Percentiles rank a stretch among this genome's conserved stretches.
Evolutionary conservation across 345 rosid genomes (phyloP).

Genomic region (Lepidium africanum): DNA sequence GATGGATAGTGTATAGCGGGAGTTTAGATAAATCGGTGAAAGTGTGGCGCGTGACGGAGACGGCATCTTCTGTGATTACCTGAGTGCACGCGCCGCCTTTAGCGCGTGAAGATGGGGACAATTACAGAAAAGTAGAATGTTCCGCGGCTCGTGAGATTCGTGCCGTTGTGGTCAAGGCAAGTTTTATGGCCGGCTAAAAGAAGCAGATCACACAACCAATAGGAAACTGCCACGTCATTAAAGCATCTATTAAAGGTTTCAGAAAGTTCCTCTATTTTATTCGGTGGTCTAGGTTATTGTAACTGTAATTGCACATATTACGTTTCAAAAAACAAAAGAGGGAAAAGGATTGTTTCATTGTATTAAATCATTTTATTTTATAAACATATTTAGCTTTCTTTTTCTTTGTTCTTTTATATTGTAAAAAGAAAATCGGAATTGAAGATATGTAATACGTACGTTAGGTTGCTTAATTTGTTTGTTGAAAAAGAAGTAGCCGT

Average conservation of each 20-base stretch:
- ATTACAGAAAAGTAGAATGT: neutral
- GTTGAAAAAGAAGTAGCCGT: neutral
- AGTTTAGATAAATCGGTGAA: slow-evolving; percentile 80
- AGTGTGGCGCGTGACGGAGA: slow-evolving; percentile 72
- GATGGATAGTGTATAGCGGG: slow-evolving; percentile 75
- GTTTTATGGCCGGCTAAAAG: slow-evolving; percentile 28
- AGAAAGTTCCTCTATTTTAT: slow-evolving; percentile 10
- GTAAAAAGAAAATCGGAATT: neutral
- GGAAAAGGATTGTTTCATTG: slow-evolving; percentile 8
- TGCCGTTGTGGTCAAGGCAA: slow-evolving; percentile 22
- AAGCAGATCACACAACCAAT: slow-evolving; percentile 8
- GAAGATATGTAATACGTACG: neutral
- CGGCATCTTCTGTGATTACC: slow-evolving; percentile 15
- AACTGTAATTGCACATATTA: slow-evolving; percentile 21
- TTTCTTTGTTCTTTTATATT: neutral
- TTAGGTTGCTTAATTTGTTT: slow-evolving; percentile 11
- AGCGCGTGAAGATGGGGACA: slow-evolving; percentile 2
- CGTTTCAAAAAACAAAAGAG: neutral
- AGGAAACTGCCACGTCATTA: slow-evolving; percentile 3
- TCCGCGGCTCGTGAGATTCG: slow-evolving; percentile 8
- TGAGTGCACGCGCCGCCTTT: slow-evolving; percentile 4
- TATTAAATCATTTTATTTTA: neutral
- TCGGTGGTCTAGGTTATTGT: neutral
- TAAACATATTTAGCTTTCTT: neutral
- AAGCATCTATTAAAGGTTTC: neutral